These are phyloP conservation scores for Lasiodiplodia hormozganensis DNA, from an alignment of 2,329 filamentous ascomycete genomes.

Conservation along the genomic window DNA sequence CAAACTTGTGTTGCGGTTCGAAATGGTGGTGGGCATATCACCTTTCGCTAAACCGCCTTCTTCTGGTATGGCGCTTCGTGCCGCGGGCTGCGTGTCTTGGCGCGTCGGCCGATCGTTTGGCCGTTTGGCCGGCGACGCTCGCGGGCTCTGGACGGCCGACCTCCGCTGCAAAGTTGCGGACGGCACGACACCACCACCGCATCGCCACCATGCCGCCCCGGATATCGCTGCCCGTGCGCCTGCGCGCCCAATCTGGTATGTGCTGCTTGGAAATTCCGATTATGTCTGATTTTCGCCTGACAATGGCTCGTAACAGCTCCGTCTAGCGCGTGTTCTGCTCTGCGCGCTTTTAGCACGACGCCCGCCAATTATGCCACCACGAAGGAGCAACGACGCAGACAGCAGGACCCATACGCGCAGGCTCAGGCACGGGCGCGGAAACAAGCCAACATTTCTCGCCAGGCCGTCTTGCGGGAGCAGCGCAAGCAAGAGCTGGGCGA, in stretches of 20 bases:
- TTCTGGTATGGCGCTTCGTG: conserved; percentile 29
- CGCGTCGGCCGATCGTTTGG: conserved; percentile 24
- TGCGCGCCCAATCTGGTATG: conserved; percentile 50
- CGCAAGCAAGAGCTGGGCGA: conserved; percentile 73
- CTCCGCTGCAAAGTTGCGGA: conserved; percentile 24
- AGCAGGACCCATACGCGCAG: conserved; percentile 80
- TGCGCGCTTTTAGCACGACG: conserved; percentile 67
- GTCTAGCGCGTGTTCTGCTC: conserved; percentile 53
- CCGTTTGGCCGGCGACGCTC: conserved; percentile 13
- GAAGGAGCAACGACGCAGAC: conserved; percentile 58
- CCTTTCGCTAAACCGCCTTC: conserved; percentile 33
- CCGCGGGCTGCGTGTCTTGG: background rate
- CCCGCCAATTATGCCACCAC: conserved; percentile 64
- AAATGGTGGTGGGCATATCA: conserved; percentile 31
- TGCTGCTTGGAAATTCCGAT: background rate
- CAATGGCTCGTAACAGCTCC: conserved; percentile 17
- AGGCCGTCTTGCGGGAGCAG: conserved; percentile 70
- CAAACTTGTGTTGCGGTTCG: conserved; percentile 30
- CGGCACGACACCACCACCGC: conserved; percentile 6
- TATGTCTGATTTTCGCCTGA: background rate
- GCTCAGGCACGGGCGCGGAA: conserved; percentile 84
- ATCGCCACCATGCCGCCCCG: conserved; percentile 54
- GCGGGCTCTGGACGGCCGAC: background rate
- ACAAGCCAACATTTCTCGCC: conserved; percentile 79
- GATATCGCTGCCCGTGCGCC: conserved; percentile 53